These are phyloP conservation scores for Neurospora intermedia DNA, from an alignment of 495 filamentous ascomycete genomes.

Conservation along the genomic window DNA sequence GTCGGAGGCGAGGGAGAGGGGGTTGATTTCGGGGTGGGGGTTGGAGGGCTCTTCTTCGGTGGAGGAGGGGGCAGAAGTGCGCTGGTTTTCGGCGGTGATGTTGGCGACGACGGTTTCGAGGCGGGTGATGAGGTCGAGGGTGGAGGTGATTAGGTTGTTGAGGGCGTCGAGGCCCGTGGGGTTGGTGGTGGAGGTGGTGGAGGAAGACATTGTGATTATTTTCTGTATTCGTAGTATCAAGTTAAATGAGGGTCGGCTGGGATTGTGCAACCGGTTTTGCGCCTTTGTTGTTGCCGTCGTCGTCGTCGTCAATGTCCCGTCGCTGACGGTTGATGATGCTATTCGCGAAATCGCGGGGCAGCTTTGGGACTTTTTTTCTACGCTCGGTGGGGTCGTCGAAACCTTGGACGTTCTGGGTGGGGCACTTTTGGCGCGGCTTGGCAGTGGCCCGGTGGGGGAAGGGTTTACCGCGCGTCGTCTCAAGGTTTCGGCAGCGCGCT, in stretches of 20 bases:
- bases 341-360: constrained; percentile 8
- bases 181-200: neutral
- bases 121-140: constrained; percentile 23
- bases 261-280: no score
- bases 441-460: neutral
- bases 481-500: neutral
- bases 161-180: constrained; percentile 13
- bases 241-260: no score
- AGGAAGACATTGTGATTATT: neutral
- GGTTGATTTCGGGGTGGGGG: neutral
- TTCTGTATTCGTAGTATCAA: no score
- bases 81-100: constrained; percentile 11
- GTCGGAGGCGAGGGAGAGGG: constrained; percentile 47
- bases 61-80: neutral
- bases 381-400: constrained; percentile 1
- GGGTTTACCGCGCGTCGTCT: no score
- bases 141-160: constrained; percentile 12
- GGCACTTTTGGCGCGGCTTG: neutral
- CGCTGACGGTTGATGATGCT: neutral
- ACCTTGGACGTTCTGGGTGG: neutral
- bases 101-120: constrained; percentile 25
- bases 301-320: neutral
- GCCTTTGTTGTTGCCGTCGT: no score
- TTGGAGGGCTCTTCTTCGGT: neutral
- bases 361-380: constrained; percentile 3